Percentiles rank a stretch among this genome's conserved stretches.
phyloP scores from a whole-genome alignment of 306 rosid genomes.

The Cicer bijugum region DNA sequence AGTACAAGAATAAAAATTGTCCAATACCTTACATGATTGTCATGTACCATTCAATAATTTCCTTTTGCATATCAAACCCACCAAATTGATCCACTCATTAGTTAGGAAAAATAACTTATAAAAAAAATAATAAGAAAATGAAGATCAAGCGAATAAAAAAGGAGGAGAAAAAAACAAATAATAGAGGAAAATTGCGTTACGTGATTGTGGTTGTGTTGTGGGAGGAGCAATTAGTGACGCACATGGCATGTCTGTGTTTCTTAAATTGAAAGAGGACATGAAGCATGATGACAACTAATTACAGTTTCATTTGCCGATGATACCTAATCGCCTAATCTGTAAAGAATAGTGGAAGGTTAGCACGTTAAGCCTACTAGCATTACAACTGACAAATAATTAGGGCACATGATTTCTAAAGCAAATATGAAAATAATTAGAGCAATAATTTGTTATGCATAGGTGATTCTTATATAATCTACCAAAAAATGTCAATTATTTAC shows the following conservation, averaged over 20 bases:
- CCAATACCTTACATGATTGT: no score
- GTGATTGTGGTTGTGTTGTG: not conserved
- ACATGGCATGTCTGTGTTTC: constrained; percentile 48
- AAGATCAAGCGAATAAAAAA: no score
- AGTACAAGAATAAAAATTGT: no score
- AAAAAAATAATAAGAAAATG: not conserved
- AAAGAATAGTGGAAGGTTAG: constrained; percentile 20
- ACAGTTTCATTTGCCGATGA: constrained; percentile 30
- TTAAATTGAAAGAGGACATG: constrained; percentile 19
- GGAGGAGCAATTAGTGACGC: constrained; percentile 29
- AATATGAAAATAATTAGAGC: not conserved
- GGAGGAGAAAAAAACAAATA: not conserved
- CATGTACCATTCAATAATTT: no score
- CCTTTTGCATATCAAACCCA: no score
- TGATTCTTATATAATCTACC: not conserved
- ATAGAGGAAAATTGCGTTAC: not conserved
- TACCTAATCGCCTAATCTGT: constrained; percentile 13
- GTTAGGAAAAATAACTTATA: not conserved
- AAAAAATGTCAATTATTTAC: no score
- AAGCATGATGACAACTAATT: constrained; percentile 42
- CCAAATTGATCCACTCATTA: not conserved
- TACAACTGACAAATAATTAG: constrained; percentile 23
- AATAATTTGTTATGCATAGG: not conserved
- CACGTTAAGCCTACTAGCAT: constrained; percentile 34
- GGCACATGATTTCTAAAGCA: constrained; percentile 27